These are phyloP conservation scores for Uromyces viciae-fabae DNA, from an alignment of 1,284 basidiomycete genomes.

Conservation along the genomic window DNA sequence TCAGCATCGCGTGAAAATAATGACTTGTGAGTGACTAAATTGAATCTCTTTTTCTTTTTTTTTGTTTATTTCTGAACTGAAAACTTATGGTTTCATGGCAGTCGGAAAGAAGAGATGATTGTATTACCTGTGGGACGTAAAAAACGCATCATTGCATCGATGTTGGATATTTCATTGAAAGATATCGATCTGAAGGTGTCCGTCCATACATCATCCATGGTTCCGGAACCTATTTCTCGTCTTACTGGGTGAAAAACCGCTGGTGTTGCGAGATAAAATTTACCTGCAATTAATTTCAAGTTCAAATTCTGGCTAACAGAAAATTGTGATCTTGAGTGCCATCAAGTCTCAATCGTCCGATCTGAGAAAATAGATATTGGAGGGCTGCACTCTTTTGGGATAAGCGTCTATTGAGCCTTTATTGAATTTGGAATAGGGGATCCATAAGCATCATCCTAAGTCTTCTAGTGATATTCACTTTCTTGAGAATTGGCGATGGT, in stretches of 20 bases:
- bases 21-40: too few relatives aligned
- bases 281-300: neutral
- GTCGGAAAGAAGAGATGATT: too few relatives aligned
- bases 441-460: neutral
- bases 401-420: neutral
- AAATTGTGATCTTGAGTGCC: neutral
- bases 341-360: neutral
- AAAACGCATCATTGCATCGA: too few relatives aligned
- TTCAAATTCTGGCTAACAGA: neutral
- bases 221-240: neutral
- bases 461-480: neutral
- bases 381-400: neutral
- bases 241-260: neutral
- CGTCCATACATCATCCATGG: neutral
- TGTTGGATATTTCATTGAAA: slow-evolving; percentile 8
- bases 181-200: neutral
- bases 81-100: too few relatives aligned
- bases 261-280: neutral
- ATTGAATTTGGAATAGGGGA: neutral
- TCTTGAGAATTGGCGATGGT: neutral
- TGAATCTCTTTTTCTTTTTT: too few relatives aligned
- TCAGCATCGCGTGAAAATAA: too few relatives aligned
- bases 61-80: too few relatives aligned
- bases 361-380: neutral
- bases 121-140: too few relatives aligned